These are phyloP conservation scores for Ustilago crameri DNA, from an alignment of 1,284 basidiomycete genomes.

Conservation along the genomic window DNA sequence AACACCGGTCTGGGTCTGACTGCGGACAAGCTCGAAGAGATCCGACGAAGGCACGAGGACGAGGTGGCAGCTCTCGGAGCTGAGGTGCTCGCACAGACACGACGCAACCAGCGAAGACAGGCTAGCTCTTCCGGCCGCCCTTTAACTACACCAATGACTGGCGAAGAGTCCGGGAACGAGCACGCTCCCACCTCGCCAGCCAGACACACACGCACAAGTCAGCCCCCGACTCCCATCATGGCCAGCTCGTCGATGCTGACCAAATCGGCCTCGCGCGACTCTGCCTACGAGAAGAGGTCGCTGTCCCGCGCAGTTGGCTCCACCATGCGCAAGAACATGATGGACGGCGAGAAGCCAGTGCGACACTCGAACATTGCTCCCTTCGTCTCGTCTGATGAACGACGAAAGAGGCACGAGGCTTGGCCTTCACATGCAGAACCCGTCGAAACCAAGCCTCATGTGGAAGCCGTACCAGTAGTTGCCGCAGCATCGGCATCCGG, in stretches of 20 bases:
- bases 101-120: slow-evolving; percentile 47
- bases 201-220: slow-evolving; percentile 16
- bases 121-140: slow-evolving; percentile 20
- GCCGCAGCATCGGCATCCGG: background rate
- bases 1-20: slow-evolving; percentile 45
- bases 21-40: slow-evolving; percentile 53
- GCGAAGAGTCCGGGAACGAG: slow-evolving; percentile 22
- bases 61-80: slow-evolving; percentile 63
- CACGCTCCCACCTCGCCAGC: slow-evolving; percentile 11
- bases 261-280: slow-evolving; percentile 38
- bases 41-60: slow-evolving; percentile 61
- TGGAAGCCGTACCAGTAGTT: background rate
- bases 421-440: slow-evolving; percentile 14
- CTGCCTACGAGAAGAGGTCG: slow-evolving; percentile 28
- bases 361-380: slow-evolving; percentile 8
- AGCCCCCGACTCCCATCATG: slow-evolving; percentile 5
- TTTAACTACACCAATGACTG: slow-evolving; percentile 6
- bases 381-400: slow-evolving; percentile 5
- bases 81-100: slow-evolving; percentile 57
- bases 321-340: slow-evolving; percentile 42
- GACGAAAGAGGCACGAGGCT: slow-evolving; percentile 20
- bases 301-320: slow-evolving; percentile 42
- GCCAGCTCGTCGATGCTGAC: slow-evolving; percentile 12
- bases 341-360: slow-evolving; percentile 44
- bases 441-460: slow-evolving; percentile 6